Conservation (phyloP, 169 alveolate species). For the Eimeria maxima region DNA sequence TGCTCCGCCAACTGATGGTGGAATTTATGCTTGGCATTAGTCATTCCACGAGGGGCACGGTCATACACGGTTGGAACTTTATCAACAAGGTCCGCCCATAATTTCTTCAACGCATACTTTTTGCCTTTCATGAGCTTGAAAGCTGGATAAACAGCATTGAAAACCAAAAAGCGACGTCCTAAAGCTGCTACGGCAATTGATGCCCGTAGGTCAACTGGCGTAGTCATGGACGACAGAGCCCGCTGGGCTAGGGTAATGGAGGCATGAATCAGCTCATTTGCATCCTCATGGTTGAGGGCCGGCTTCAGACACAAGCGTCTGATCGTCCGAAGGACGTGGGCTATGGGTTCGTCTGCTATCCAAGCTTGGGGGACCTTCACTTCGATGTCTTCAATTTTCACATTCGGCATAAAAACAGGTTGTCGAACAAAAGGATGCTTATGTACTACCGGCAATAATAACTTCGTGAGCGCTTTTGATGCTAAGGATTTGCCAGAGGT, state of each 20-base stretch:
- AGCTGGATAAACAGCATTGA: constrained; percentile 7
- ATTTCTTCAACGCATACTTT: neutral
- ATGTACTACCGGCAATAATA: neutral
- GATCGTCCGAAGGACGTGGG: neutral
- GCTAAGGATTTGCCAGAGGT: neutral
- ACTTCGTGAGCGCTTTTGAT: neutral
- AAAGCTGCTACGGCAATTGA: constrained; percentile 20
- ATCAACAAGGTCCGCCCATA: neutral
- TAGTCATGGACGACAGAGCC: neutral
- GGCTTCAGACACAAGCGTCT: neutral
- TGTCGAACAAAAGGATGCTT: constrained; percentile 7
- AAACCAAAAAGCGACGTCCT: constrained; percentile 53
- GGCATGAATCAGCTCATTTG: neutral
- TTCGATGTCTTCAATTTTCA: neutral
- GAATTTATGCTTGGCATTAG: neutral
- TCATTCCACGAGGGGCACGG: neutral
- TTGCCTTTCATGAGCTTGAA: neutral
- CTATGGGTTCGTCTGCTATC: neutral
- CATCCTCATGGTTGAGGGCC: neutral
- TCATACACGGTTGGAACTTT: neutral
- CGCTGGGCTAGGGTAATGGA: neutral
- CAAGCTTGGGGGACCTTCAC: neutral
- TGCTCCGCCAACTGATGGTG: neutral
- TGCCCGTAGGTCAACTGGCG: neutral
- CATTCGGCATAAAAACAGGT: neutral